Evolutionary conservation across 306 rosid species (phyloP), one percentile per base, ranked within the genome.

Genomic region (Quercus robur): DNA sequence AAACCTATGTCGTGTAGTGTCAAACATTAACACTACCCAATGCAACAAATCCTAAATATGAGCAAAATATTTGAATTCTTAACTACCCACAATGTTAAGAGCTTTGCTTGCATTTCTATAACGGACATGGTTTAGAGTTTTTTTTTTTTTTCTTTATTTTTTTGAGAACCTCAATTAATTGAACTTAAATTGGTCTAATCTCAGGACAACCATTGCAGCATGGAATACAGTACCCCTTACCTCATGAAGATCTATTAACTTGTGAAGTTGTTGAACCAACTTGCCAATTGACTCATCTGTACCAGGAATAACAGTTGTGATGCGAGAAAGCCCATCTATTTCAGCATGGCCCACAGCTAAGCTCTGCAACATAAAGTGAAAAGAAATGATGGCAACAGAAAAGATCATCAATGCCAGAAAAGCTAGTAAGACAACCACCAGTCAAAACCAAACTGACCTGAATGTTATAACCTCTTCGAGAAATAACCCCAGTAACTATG

Each of bases 291-390:
- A 82, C 12, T 89, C 88, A 1, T 86, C 81, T 26, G 88, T 89
- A 56, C 92, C 92, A 67, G 90, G 92, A 89, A 89, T 61, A 31
- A 89, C 92, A 54, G 92, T 86, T 69, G 92, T 89, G 52, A 89
- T 86, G 75, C 92, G 92, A 75, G 92, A 89, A 69, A 78, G 80
- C 52, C 92, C 92, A 81, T 80, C 81, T n/a, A 14, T 77, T 78
- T 89, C 92, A 67, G 92, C 85, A 71, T 74, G 92, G n/a, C 92
- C 92, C 73, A 89, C 92, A 72, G 92, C 90, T 26, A 89, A 84
- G 74, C 92, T 89, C 92, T 89, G 18, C 1, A 81, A 54, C 19
- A 44, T 55, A 20, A 28, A 73, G 64, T 67, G 69, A 20, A 74
- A 41, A 68, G 19, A 33, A 73, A 33, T 13, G 6, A 25, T 31